Conservation (phyloP, 768 basidiomycete genomes). For the Symmetrospora coprosmae region DNA sequence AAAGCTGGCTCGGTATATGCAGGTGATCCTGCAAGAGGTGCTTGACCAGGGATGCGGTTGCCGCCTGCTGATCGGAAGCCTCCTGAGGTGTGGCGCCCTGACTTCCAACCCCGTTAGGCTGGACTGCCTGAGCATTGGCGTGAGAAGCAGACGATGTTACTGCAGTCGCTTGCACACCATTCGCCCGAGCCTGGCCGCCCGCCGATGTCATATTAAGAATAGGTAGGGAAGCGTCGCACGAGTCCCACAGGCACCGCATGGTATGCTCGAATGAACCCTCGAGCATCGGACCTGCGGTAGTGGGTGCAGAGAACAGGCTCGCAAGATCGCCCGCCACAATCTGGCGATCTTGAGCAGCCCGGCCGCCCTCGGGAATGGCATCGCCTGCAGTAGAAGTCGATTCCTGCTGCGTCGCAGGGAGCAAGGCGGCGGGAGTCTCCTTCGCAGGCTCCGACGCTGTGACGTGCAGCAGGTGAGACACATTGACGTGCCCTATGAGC, state of each 20-base stretch:
- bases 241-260: constrained; percentile 11
- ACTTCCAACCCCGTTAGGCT: neutral
- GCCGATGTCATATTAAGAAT: too few relatives aligned
- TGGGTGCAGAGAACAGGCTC: neutral
- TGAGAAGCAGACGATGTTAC: neutral
- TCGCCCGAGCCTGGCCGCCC: too few relatives aligned
- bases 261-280: constrained; percentile 10
- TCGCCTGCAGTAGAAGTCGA: neutral
- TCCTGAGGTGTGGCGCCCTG: neutral
- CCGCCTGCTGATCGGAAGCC: neutral
- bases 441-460: neutral
- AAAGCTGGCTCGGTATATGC: constrained; percentile 3
- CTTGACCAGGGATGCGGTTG: constrained; percentile 2
- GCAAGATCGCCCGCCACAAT: neutral
- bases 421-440: too few relatives aligned
- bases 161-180: too few relatives aligned
- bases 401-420: neutral
- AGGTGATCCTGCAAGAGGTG: constrained; percentile 19
- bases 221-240: constrained; percentile 13
- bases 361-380: neutral
- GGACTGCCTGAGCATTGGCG: neutral
- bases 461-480: neutral
- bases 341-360: neutral
- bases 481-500: constrained; percentile 13
- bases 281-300: neutral